Evolutionary conservation across 768 basidiomycete species (phyloP), one percentile per base, ranked within the genome.

Genomic region (Psilocybe azurescens): DNA sequence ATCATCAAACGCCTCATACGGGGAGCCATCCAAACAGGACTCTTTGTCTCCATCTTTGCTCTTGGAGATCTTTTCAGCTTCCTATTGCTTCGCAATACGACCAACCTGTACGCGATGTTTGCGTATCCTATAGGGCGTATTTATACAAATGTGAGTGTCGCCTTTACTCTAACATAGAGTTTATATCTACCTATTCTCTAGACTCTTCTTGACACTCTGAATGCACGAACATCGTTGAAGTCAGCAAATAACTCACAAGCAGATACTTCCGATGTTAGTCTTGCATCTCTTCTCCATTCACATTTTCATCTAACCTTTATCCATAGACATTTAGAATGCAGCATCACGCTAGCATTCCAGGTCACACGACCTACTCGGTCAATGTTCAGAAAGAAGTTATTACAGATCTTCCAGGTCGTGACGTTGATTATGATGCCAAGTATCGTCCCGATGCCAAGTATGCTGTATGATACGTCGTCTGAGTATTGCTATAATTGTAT

Each of bases 1-100:
- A 76, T 85, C 58, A 81, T 85, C 65, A 83, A 83, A 59, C 79
- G 81, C 36, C 74, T 86, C 3, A 85, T 86, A 62, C 81, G 82
- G 56, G 84, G 84, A 29, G 83, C 84, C 9, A 70, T 86, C 33
- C 83, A 85, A 62, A 86, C 85, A 3, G 84, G 85, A 44, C 63
- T 83, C 5, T 85, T 86, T 60, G 81, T 79, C 11, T 79, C 81
- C 0, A 71, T 83, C 1, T 84, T 86, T 53, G 83, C 85, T 9
- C 64, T 85, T 38, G 81, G 76, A 1, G 83, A 86, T 67, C 67
- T 86, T 29, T 78, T 84, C 58, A 75, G 73, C 24, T 78, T 78
- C 63, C 59, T 75, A 44, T 67, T 81, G 9, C 67, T 77, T 47
- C 69, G 73, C 44, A 58, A 79, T n/a, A 75, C 41, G 5, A 44